A percentile compares a stretch with the other conserved stretches of the same genome.
phyloP scores from a whole-genome alignment of 164 flowering plant genomes.

The Dillenia suffruticosa region DNA sequence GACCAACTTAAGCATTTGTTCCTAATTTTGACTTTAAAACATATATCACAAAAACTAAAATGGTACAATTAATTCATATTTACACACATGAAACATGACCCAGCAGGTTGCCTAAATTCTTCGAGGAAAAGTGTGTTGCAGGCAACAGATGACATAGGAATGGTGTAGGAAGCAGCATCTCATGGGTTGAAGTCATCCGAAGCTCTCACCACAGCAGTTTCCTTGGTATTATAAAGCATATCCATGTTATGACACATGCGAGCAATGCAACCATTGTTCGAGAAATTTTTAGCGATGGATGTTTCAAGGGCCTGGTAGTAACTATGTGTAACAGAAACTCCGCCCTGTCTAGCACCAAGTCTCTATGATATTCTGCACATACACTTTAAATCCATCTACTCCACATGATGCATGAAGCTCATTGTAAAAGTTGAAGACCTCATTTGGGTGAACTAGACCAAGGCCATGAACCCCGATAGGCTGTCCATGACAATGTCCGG shows the following conservation, averaged over 20 bases:
- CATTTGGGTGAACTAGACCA: constrained; percentile 86
- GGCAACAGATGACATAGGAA: constrained; percentile 92
- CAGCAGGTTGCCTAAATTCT: constrained; percentile 96
- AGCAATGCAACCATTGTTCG: constrained; percentile 86
- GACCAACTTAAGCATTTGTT: no score
- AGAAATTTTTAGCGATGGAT: constrained; percentile 71
- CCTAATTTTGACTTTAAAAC: no score
- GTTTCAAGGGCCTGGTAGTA: constrained; percentile 90
- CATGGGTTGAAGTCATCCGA: constrained; percentile 93
- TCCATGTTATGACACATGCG: constrained; percentile 96
- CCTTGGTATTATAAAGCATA: constrained; percentile 77
- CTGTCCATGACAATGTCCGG: constrained; percentile 94
- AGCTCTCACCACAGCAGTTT: constrained; percentile 88
- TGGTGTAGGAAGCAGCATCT: constrained; percentile 95
- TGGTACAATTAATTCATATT: not conserved
- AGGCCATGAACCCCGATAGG: constrained; percentile 68
- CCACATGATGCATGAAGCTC: constrained; percentile 94
- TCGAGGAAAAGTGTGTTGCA: constrained; percentile 90
- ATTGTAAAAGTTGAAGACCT: constrained; percentile 83
- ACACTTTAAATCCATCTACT: constrained; percentile 91
- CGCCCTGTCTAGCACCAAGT: constrained; percentile 94
- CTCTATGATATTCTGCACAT: constrained; percentile 86
- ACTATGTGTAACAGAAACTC: constrained; percentile 81
- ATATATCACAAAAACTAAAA: no score
- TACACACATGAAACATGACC: constrained; percentile 96